Conservation (phyloP, 495 filamentous ascomycete species). For the Xylaria longipes region DNA sequence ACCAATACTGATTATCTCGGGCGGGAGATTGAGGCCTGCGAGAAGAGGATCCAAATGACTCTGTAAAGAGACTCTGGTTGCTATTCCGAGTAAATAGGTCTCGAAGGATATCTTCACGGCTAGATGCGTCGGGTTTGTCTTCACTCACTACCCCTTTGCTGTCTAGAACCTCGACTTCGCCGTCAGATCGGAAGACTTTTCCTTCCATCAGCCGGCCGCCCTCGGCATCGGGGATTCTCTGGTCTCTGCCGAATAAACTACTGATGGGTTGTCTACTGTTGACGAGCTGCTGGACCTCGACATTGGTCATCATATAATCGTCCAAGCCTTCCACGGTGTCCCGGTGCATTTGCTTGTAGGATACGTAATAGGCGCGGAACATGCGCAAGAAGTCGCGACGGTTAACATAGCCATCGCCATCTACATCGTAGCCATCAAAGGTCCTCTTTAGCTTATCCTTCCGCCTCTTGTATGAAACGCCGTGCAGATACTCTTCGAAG, state of each 20-base stretch:
- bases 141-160: slow-evolving; percentile 46
- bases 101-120: slow-evolving; percentile 49
- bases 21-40: slow-evolving; percentile 38
- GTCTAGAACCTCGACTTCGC: slow-evolving; percentile 68
- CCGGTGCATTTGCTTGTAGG: slow-evolving; percentile 82
- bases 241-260: slow-evolving; percentile 67
- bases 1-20: slow-evolving; percentile 45
- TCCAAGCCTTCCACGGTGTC: slow-evolving; percentile 84
- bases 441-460: slow-evolving; percentile 76
- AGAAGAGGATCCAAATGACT: slow-evolving; percentile 38
- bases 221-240: slow-evolving; percentile 66
- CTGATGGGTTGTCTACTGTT: slow-evolving; percentile 80
- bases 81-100: slow-evolving; percentile 45
- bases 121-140: slow-evolving; percentile 48
- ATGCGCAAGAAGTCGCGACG: slow-evolving; percentile 90
- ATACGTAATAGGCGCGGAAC: slow-evolving; percentile 86
- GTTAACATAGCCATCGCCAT: slow-evolving; percentile 86
- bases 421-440: slow-evolving; percentile 90
- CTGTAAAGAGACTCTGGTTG: slow-evolving; percentile 45
- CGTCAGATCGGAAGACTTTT: slow-evolving; percentile 63
- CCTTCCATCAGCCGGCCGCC: slow-evolving; percentile 65
- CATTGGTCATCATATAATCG: slow-evolving; percentile 75
- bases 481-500: slow-evolving; percentile 90
- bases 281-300: slow-evolving; percentile 74
- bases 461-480: slow-evolving; percentile 79